Evolutionary conservation across 169 alveolate genomes (phyloP), one percentile per base, ranked within the genome.

Genomic region (Blepharisma undulans): DNA sequence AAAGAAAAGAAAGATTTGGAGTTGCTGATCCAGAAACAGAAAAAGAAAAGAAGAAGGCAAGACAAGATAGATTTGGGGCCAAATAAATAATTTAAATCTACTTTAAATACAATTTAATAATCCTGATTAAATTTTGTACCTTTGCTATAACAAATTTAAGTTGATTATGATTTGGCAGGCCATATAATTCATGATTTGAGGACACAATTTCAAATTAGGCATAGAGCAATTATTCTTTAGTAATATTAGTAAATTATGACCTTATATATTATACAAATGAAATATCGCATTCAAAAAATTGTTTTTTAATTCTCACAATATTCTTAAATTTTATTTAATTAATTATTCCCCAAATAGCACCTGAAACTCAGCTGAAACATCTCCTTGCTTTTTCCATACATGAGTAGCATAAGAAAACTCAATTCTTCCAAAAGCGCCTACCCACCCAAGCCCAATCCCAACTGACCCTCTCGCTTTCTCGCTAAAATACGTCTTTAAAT

Each of bases 401-500:
- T 71, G 61, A 66, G 91, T 18, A 6, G 81, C 48, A 72, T 86
- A 86, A 86, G 59, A n/a, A 72, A 86, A 27, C 32, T 86, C 84
- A 21, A 86, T 30, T 34, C 60, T 72, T 25, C 76, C 91, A 29
- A 60, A 22, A 3, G 27, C 32, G 7, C 30, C n/a, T 19, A 21
- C 30, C 60, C 27, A 86, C 7, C 84, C 60, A 71, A 86, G 25
- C n/a, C 91, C 91, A 30, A 86, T 61, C n/a, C 91, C 91, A 27
- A 32, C 91, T 25, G 91, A n/a, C 61, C 84, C 33, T 86, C 91
- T 86, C 5, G 36, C 72, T 4, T 86, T 21, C 7, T 86, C 84
- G 71, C 61, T 60, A 21, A 71, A 32, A 82, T 60, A 82, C 27
- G 33, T 60, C 34, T 72, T 86, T 19, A 32, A 21, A 30, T 21